Base-by-base conservation (phyloP, 2,329 filamentous ascomycete genomes). In the Penicillium hordei region DNA sequence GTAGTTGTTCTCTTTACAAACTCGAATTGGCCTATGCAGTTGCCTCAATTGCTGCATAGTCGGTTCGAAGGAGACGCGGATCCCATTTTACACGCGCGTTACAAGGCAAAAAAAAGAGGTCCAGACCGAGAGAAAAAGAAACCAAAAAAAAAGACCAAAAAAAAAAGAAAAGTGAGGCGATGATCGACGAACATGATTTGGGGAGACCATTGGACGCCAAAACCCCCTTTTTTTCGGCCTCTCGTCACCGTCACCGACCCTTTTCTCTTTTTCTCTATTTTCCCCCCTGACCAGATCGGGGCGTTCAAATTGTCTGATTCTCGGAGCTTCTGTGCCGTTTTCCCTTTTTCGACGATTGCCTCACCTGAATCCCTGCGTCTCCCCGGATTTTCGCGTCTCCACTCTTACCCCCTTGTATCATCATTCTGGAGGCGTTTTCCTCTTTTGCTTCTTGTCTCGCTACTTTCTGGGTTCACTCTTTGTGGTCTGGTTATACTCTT, bases 341-440 rank as follows among this genome's bases (percentile, higher is more conserved):
- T n/a, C 1, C 33, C 29, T 7, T n/a, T 44, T 50, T 45, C 27
- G 19, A 42, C 40, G 42, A 25, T 38, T n/a, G 39, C 48, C 46
- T 34, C 33, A 17, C 17, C 7, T 29, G 23, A 29, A 51, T 55
- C 56, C 56, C 48, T 59, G 44, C 40, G 13, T 51, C 57, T 55
- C 52, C 57, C 52, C 57, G 55, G 55, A 57, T 57, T 57, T 57
- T 53, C 36, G 23, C 4, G 46, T 55, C 53, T 33, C 53, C 53
- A 56, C 53, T 43, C 50, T 44, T 58, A 23, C 33, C 17, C 42
- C 59, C 60, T 58, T 67, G 65, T 67, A 67, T 61, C 57, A 67
- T 58, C 61, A 65, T 59, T 40, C 49, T 56, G 48, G 48, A 23
- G 52, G 52, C 12, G 49, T 57, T 55, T 39, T 42, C 13, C 27